phyloP scores from a whole-genome alignment of 495 filamentous ascomycete genomes.

The Xylaria scruposa region DNA sequence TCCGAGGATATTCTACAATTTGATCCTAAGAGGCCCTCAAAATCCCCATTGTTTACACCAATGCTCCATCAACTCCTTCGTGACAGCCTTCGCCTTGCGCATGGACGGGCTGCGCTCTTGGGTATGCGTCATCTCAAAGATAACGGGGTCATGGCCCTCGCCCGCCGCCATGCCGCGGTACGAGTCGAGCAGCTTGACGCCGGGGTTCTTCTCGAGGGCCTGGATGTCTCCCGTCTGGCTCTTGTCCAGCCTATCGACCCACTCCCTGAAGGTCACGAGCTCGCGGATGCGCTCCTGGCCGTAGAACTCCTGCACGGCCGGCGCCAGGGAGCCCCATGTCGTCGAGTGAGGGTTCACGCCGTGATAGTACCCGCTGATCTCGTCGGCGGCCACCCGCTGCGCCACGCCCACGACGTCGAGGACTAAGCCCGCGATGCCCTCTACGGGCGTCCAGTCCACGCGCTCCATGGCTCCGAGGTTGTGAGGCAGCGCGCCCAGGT shows the following conservation, averaged over 20 bases:
- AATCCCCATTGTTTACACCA: constrained; percentile 61
- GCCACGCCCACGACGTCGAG: constrained; percentile 46
- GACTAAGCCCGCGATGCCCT: constrained; percentile 49
- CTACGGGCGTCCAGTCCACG: constrained; percentile 64
- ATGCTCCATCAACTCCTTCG: constrained; percentile 50
- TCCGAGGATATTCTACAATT: not conserved
- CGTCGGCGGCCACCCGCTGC: constrained; percentile 31
- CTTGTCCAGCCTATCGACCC: constrained; percentile 47
- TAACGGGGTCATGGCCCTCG: constrained; percentile 26
- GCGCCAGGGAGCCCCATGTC: constrained; percentile 45
- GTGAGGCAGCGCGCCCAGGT: constrained; percentile 49
- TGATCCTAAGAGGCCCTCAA: not conserved
- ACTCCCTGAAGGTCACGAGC: constrained; percentile 48
- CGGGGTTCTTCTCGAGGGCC: constrained; percentile 48
- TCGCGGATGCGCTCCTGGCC: constrained; percentile 42
- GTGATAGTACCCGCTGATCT: constrained; percentile 55
- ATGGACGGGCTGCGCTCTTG: constrained; percentile 46
- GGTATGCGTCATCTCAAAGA: constrained; percentile 45
- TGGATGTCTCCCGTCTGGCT: constrained; percentile 39
- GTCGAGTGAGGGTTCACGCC: constrained; percentile 51
- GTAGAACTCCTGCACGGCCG: constrained; percentile 46
- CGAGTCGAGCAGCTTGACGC: constrained; percentile 53
- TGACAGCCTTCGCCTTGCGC: constrained; percentile 45
- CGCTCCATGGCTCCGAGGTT: constrained; percentile 46
- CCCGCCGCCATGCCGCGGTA: constrained; percentile 42